phyloP scores from a whole-genome alignment of 495 filamentous ascomycete genomes.

The Penicillium manginii region DNA sequence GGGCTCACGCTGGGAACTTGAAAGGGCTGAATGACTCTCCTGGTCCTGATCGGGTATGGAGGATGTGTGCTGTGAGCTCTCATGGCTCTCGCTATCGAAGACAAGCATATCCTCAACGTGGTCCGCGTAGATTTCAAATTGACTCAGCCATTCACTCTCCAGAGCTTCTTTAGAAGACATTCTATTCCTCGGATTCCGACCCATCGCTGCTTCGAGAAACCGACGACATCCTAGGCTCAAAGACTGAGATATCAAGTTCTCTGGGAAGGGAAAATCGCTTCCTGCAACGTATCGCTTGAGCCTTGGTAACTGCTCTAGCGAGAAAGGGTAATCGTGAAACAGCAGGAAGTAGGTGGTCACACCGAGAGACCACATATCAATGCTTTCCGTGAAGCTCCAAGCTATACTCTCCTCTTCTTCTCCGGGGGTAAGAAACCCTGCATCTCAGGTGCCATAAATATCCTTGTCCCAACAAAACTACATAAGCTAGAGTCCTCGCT shows the following conservation, averaged over 20 bases:
- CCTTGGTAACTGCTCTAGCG: background rate
- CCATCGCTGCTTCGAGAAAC: background rate
- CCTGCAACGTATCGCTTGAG: background rate
- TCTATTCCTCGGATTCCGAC: background rate
- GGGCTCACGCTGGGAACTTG: too few relatives aligned
- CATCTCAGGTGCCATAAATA: conserved; percentile 10
- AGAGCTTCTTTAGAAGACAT: background rate
- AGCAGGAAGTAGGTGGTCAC: conserved; percentile 8
- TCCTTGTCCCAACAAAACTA: background rate
- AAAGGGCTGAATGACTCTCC: too few relatives aligned
- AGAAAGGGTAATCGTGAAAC: conserved; percentile 10
- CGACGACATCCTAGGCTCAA: background rate
- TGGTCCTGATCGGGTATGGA: too few relatives aligned
- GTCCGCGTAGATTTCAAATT: background rate
- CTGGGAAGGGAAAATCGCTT: background rate
- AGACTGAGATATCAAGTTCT: background rate
- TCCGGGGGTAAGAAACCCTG: background rate
- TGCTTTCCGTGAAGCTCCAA: conserved; percentile 3
- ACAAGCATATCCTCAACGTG: background rate
- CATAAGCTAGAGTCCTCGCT: background rate
- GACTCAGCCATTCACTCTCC: background rate
- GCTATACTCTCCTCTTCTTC: background rate
- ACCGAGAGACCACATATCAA: conserved; percentile 14
- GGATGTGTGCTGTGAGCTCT: too few relatives aligned
- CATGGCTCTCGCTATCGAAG: background rate